phyloP scores from a whole-genome alignment of 495 filamentous ascomycete genomes.

The Trichoderma parareesei region DNA sequence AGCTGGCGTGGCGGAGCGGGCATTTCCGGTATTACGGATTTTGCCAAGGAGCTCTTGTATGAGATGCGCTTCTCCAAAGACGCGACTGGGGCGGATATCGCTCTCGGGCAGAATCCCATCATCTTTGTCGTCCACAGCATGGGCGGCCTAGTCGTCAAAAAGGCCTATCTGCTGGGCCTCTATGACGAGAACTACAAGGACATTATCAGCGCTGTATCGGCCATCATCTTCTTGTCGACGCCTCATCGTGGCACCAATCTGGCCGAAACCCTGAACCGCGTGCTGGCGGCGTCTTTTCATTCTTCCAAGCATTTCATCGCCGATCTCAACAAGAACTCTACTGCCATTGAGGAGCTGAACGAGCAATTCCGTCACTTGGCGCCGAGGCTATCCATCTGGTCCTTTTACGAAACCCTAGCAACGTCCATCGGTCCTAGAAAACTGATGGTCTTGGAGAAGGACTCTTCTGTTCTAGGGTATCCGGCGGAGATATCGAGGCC shows the following conservation, averaged over 20 bases:
- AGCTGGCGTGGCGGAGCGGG: conserved; percentile 12
- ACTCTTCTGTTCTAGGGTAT: conserved; percentile 40
- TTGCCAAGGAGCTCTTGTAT: conserved; percentile 31
- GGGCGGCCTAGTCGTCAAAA: conserved; percentile 42
- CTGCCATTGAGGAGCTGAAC: conserved; percentile 32
- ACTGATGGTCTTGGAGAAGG: conserved; percentile 35
- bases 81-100: conserved; percentile 18
- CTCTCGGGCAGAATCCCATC: conserved; percentile 22
- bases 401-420: conserved; percentile 41
- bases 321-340: conserved; percentile 33
- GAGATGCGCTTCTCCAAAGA: conserved; percentile 28
- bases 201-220: conserved; percentile 26
- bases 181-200: conserved; percentile 29
- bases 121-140: conserved; percentile 38
- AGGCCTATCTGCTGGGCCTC: conserved; percentile 34
- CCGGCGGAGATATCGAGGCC: conserved; percentile 30
- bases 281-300: conserved; percentile 22
- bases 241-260: conserved; percentile 42
- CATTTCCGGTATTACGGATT: conserved; percentile 21
- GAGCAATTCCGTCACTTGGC: conserved; percentile 41
- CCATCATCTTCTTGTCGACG: conserved; percentile 40
- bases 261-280: conserved; percentile 30
- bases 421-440: conserved; percentile 22
- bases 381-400: conserved; percentile 28
- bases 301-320: conserved; percentile 29